Evolutionary conservation across 108 stramenopile species (phyloP).

Genomic region (Phaeodactylum tricornutum): DNA sequence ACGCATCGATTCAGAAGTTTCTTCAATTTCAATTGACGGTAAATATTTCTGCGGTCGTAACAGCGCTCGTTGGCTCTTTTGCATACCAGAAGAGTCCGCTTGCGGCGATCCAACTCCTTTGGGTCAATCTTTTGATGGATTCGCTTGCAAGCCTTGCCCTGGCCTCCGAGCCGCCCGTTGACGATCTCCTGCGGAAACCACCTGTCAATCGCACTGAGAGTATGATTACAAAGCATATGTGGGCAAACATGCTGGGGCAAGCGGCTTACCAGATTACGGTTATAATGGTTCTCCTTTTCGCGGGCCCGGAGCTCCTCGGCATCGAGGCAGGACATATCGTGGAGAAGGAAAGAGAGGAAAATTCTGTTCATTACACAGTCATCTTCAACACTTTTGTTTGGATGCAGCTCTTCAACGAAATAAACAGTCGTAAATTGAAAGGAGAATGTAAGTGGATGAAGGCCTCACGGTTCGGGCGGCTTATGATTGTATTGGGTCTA

Average conservation of each 20-base stretch:
- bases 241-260: conserved; percentile 88
- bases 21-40: conserved; percentile 97
- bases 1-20: conserved; percentile 96
- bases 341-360: conserved; percentile 32
- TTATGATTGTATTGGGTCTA: no score
- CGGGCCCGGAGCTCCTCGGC: conserved; percentile 40
- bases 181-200: conserved; percentile 57
- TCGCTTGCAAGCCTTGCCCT: conserved; percentile 92
- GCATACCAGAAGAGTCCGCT: conserved; percentile 80
- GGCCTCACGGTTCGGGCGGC: no score
- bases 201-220: conserved; percentile 74
- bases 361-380: conserved; percentile 78
- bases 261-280: conserved; percentile 77
- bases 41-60: conserved; percentile 89
- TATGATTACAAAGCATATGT: conserved; percentile 84
- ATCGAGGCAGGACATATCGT: conserved; percentile 41
- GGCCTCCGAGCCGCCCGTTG: conserved; percentile 90
- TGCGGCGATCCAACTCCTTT: conserved; percentile 94
- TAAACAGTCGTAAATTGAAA: conserved; percentile 82
- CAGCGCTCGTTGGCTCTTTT: conserved; percentile 86
- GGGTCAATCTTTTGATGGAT: conserved; percentile 99
- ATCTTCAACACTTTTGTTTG: conserved; percentile 98
- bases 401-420: conserved; percentile 96
- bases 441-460: conserved; percentile 73
- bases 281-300: conserved; percentile 63